Evolutionary conservation across 345 rosid genomes (phyloP), one percentile per base, ranked within the genome.

Genomic region (Salix dunnii): DNA sequence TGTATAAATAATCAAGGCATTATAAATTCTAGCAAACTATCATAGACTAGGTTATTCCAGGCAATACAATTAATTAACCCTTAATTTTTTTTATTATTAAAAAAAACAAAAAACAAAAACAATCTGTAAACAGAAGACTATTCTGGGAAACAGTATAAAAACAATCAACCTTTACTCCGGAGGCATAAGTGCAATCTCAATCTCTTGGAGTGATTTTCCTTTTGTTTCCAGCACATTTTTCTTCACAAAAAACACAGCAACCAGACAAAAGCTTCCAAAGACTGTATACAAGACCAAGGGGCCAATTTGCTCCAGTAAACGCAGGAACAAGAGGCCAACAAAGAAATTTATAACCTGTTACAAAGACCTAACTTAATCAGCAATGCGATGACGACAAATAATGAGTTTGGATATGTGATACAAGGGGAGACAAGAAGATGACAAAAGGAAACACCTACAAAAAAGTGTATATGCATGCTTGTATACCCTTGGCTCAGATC

Each of bases 181-280:
- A 42, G 91, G 90, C 79, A 88, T 90, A 79, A 91, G 88, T n/a
- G 91, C 87, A 46, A 89, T 80, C 85, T 95, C 97, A 68, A 95
- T 95, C 87, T 93, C 99, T 84, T 95, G 94, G 27, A 95, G 97
- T 71, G 93, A 85, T 78, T 93, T 95, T 73, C 97, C 99, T 84
- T 90, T 93, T 23, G 97, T 95, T 86, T 95, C 97, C 74, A 91
- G 28, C 74, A 93, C 94, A 68, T 87, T 88, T 84, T 83, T 88
- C 96, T 87, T 84, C 51, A 93, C 94, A 78, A 89, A 95, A 72
- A 86, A 65, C 49, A 89, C 93, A 7, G 89, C 97, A 78, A 89
- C 31, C 61, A 90, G 78, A 83, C 97, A 89, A 84, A 95, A 95
- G 84, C 78, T 81, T 48, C 81, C 92, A 21, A 91, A 93, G n/a